Base-by-base conservation (phyloP, 371 early-diverging fungal species). In the Mucor piriformis region DNA sequence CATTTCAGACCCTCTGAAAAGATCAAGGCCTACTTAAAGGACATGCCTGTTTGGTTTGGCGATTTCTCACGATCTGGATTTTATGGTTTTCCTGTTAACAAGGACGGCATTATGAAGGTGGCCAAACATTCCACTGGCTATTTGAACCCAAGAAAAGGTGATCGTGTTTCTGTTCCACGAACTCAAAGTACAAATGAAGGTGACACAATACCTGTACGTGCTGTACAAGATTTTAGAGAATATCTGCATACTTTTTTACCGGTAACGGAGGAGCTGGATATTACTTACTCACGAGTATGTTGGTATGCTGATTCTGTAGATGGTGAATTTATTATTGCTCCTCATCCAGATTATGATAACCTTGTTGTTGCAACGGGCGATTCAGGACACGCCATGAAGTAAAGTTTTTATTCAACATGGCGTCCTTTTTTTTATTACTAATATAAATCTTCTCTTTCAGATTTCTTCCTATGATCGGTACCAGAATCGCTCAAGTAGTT, bases 51-150 rank as follows among this genome's bases (percentile, higher is more conserved):
- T 0, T 85, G 83, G 83, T 63, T 74, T 54, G 82, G 69, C 10
- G 79, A 81, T 53, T 66, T 85, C 20, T 69, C 77, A 7, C 38
- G 72, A n/a, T 73, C 74, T 2, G 83, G 81, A 29, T 75, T 62
- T 54, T 86, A 83, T 52, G 86, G 86, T 0, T 86, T 86, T 57
- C 79, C 86, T 6, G 42, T 59, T 16, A 82, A 76, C 40, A 25
- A 37, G 13, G 74, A 79, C 11, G 83, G 81, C 6, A 68, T 67
- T 7, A 55, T 86, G 33, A 86, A 86, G 54, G 52, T 84, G 8
- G 84, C 79, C 11, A 57, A 70, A 38, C 86, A 84, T 48, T 65
- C 74, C 3, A 57, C 65, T 27, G 84, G 83, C 4, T 86, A 77
- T 34, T 35, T 72, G 37, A 56, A 56, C 20, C 57, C 57, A 43